These are phyloP conservation scores for Adansonia digitata DNA, from an alignment of 345 rosid species.

Conservation along the genomic window DNA sequence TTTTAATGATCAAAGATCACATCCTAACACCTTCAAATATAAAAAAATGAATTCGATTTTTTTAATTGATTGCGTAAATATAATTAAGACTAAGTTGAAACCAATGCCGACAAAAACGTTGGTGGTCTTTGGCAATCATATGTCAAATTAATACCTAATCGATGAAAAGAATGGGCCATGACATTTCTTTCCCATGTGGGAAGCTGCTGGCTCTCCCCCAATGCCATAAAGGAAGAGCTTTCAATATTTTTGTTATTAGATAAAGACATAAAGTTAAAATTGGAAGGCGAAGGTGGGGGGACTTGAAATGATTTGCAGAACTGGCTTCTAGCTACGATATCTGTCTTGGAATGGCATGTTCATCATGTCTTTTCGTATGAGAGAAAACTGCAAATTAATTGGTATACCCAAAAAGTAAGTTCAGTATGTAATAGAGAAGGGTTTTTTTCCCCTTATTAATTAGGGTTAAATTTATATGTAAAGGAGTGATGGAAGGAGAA, in stretches of 20 bases:
- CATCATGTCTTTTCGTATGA: neutral
- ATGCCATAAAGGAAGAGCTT: neutral
- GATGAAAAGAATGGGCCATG: conserved; percentile 7
- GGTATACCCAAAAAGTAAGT: neutral
- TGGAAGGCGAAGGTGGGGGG: no score
- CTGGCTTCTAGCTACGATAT: neutral
- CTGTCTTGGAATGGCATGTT: neutral
- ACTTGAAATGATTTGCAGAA: neutral
- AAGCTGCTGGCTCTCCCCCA: neutral
- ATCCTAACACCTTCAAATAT: no score
- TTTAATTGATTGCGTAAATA: neutral
- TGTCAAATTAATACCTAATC: conserved; percentile 6
- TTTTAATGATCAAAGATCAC: no score
- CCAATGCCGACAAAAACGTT: conserved; percentile 1
- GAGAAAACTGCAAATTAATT: neutral
- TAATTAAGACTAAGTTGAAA: neutral
- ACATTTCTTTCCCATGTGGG: conserved; percentile 7
- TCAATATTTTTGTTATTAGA: neutral
- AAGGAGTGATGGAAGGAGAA: no score
- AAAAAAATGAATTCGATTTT: neutral
- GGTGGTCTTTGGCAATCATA: conserved; percentile 2
- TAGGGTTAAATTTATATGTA: no score
- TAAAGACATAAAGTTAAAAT: neutral
- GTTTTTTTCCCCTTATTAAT: no score
- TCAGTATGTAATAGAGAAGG: no score